Evolutionary conservation across 345 rosid genomes (phyloP).

Genomic region (Citrus trifoliata): DNA sequence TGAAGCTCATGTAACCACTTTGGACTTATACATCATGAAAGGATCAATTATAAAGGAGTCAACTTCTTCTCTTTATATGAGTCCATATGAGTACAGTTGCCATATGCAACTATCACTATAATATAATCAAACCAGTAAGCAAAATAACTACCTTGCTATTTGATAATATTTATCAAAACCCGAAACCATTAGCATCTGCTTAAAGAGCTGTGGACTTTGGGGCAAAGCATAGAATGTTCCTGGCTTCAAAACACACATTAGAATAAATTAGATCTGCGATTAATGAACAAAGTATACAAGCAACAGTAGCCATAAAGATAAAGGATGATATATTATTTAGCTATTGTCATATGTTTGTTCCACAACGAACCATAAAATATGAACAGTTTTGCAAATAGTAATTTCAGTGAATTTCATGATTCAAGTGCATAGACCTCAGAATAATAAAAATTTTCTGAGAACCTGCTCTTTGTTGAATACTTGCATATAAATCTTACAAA

Average conservation of each 20-base stretch:
- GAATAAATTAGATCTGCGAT: slow-evolving; percentile 34
- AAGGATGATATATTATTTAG: background rate
- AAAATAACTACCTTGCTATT: slow-evolving; percentile 69
- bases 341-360: background rate
- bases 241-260: slow-evolving; percentile 72
- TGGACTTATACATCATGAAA: background rate
- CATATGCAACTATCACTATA: slow-evolving; percentile 2
- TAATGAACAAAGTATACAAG: slow-evolving; percentile 23
- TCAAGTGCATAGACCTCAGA: background rate
- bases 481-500: background rate
- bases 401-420: background rate
- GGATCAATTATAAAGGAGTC: background rate
- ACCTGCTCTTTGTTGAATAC: background rate
- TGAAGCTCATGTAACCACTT: background rate
- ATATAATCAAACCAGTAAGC: slow-evolving; percentile 11
- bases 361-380: too few relatives aligned
- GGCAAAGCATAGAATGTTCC: slow-evolving; percentile 98
- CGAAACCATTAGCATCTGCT: slow-evolving; percentile 98
- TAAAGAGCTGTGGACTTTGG: slow-evolving; percentile 94
- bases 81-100: background rate
- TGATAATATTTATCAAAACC: slow-evolving; percentile 96
- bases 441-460: background rate
- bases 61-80: background rate
- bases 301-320: background rate
- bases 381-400: background rate